These are phyloP conservation scores for Knoxia roxburghii DNA, from an alignment of 257 asterid genomes.

Conservation along the genomic window DNA sequence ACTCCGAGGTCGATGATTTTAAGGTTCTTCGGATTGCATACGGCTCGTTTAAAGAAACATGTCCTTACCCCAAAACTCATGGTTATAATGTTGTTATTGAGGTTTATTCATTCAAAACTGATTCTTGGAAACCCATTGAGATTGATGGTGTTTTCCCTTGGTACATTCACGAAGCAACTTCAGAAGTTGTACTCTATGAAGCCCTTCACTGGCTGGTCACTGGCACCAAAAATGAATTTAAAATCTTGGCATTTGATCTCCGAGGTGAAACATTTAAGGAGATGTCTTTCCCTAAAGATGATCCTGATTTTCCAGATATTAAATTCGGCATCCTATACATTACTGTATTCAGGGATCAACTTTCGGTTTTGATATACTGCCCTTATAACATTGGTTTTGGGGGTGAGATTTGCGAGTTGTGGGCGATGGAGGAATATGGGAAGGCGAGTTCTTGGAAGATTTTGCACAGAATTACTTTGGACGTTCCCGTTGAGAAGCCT, in stretches of 20 bases:
- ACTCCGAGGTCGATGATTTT: slow-evolving; percentile 5
- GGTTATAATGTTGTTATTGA: slow-evolving; percentile 8
- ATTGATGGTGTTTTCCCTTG: slow-evolving; percentile 11
- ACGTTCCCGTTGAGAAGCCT: background rate
- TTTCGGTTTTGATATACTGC: background rate
- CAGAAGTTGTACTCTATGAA: slow-evolving; percentile 3
- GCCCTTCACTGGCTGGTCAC: slow-evolving; percentile 14
- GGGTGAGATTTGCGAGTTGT: background rate
- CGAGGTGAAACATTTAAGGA: slow-evolving; percentile 5
- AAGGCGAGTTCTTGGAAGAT: slow-evolving; percentile 14
- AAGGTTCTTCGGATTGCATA: slow-evolving; percentile 12
- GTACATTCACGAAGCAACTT: background rate
- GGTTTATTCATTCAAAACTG: slow-evolving; percentile 10
- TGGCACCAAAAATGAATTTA: background rate
- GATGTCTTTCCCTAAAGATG: background rate
- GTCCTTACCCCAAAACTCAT: background rate
- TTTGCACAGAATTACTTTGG: background rate
- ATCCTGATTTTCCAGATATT: background rate
- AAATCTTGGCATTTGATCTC: slow-evolving; percentile 15
- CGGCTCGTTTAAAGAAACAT: background rate
- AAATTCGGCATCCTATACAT: no score
- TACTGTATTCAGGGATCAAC: background rate
- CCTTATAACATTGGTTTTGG: background rate
- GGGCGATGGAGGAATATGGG: slow-evolving; percentile 25
- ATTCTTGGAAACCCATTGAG: slow-evolving; percentile 5